Evolutionary conservation across 148 eudicot species (phyloP), one percentile per base, ranked within the genome.

Genomic region (Dysphania ambrosioides): DNA sequence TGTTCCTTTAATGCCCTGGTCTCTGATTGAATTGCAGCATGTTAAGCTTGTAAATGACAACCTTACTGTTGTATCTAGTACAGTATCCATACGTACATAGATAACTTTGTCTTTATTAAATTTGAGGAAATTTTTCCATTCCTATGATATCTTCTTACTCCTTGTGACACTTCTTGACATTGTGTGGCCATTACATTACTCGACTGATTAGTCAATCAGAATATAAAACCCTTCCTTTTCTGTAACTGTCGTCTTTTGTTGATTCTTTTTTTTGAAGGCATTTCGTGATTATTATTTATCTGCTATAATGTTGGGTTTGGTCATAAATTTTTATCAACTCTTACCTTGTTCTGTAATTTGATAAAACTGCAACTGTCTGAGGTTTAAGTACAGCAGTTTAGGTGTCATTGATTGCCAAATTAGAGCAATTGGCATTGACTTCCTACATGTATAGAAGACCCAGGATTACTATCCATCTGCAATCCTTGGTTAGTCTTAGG

Each of bases 31-130:
- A 15, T 78, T 42, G 55, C 66, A 16, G 35, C 31, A 57, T 23
- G 36, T 30, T 41, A 79, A 64, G 51, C 70, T 69, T 75, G 75
- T 80, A 80, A 56, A 75, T 71, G 75, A 65, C 47, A 60, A 44
- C 18, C 61, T 51, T 61, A 65, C 56, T 70, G 82, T 65, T 80
- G 68, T 78, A 78, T 42, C 59, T 53, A 40, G 31, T 69, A 64
- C 38, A 40, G 31, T 69, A 64, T 24, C 56, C 53, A 57, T 75
- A 51, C 62, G 53, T 71, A 31, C 67, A 49, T 42, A 74, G 58
- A 51, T 55, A 38, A 30, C 42, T 38, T 65, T 36, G 57, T 62
- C 55, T 63, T 40, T 32, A 9, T 41, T 65, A 9, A 36, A 9
- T 13, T 27, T 40, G 42, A 67, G 32, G 21, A 42, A 42, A 5